phyloP scores from a whole-genome alignment of 2,329 filamentous ascomycete species.

The Fusarium multiceps region DNA sequence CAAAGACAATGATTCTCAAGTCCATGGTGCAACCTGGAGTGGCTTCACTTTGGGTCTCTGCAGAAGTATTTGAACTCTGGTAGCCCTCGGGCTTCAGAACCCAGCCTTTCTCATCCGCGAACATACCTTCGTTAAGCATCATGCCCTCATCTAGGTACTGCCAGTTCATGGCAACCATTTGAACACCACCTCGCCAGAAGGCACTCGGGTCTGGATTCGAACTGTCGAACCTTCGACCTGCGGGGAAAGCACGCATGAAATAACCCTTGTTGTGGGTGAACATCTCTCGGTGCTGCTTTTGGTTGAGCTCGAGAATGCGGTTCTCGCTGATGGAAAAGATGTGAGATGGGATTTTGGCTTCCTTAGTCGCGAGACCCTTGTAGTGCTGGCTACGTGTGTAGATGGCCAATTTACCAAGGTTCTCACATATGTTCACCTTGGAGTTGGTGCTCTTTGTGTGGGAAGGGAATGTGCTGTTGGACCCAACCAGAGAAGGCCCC shows the following conservation, averaged over 20 bases:
- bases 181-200: conserved; percentile 93
- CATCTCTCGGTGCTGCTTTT: conserved; percentile 76
- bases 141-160: conserved; percentile 93
- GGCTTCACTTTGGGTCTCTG: conserved; percentile 57
- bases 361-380: conserved; percentile 74
- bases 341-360: conserved; percentile 68
- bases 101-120: conserved; percentile 86
- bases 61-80: conserved; percentile 60
- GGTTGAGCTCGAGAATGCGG: conserved; percentile 69
- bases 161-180: conserved; percentile 99
- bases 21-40: conserved; percentile 67
- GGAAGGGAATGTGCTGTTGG: conserved; percentile 16
- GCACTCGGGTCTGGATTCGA: conserved; percentile 94
- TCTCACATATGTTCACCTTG: conserved; percentile 73
- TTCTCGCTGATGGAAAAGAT: conserved; percentile 93
- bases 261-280: conserved; percentile 88
- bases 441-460: conserved; percentile 57
- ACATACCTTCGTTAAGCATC: conserved; percentile 98
- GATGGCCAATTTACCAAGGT: conserved; percentile 79
- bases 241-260: conserved; percentile 93
- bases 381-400: conserved; percentile 91
- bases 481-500: conserved; percentile 24
- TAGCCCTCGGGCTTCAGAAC: conserved; percentile 85
- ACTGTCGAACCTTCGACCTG: conserved; percentile 80
- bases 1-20: conserved; percentile 77